phyloP scores from a whole-genome alignment of 169 alveolate species.

The Cyclospora cayetanensis region DNA sequence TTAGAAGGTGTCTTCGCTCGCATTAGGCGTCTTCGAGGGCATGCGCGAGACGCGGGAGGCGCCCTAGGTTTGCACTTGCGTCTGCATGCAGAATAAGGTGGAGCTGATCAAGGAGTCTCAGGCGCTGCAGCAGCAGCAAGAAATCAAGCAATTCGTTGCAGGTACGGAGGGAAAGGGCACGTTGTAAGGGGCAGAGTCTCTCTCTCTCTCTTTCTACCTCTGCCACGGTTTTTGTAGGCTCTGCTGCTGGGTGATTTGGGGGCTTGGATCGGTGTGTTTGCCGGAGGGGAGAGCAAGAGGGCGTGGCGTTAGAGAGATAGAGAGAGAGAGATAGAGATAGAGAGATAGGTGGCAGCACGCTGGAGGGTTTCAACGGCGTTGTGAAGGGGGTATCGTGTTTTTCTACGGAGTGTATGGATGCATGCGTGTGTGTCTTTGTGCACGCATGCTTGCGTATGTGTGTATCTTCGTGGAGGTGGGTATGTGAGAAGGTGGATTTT shows the following conservation, averaged over 20 bases:
- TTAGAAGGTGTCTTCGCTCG: neutral
- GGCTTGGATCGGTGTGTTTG: too few relatives aligned
- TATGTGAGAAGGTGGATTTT: neutral
- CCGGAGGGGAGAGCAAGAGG: too few relatives aligned
- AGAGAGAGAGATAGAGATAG: too few relatives aligned
- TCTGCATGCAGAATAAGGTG: constrained; percentile 93
- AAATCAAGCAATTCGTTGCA: constrained; percentile 90
- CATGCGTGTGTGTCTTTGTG: neutral
- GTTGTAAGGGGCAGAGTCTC: neutral
- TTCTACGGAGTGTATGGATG: too few relatives aligned
- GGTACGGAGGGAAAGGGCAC: constrained; percentile 90
- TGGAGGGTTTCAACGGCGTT: too few relatives aligned
- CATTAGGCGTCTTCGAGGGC: neutral
- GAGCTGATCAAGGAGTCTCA: constrained; percentile 97
- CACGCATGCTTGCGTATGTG: neutral
- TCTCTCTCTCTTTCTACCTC: neutral
- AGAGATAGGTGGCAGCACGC: too few relatives aligned
- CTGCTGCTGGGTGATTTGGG: too few relatives aligned
- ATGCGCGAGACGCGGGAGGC: neutral
- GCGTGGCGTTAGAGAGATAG: too few relatives aligned
- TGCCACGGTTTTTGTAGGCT: too few relatives aligned
- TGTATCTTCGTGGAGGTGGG: neutral
- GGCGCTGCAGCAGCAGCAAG: constrained; percentile 95
- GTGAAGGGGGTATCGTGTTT: too few relatives aligned
- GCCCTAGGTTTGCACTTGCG: neutral